Evolutionary conservation across 1,139 yeast genomes (phyloP).

Genomic region (Candida sojae): DNA sequence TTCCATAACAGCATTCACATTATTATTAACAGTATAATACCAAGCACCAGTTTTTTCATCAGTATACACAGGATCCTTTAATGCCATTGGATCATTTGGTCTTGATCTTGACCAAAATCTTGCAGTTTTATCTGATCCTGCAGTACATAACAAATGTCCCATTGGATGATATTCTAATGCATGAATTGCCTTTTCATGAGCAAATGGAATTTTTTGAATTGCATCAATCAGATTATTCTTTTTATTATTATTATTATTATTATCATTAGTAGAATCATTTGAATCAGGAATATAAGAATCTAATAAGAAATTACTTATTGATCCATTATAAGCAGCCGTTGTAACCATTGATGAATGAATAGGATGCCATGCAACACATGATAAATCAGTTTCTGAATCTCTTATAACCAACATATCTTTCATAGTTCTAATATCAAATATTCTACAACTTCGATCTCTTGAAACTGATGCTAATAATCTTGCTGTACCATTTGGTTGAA

Average conservation of each 20-base stretch:
- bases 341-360: constrained; percentile 76
- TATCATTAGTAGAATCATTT: constrained; percentile 15
- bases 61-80: constrained; percentile 73
- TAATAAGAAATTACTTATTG: constrained; percentile 74
- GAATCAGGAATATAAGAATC: constrained; percentile 50
- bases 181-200: constrained; percentile 92
- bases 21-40: constrained; percentile 70
- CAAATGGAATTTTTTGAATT: constrained; percentile 75
- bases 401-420: constrained; percentile 71
- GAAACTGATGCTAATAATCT: constrained; percentile 83
- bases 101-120: constrained; percentile 93
- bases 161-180: constrained; percentile 90
- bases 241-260: constrained; percentile 16
- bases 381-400: constrained; percentile 82
- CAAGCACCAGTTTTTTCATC: constrained; percentile 72
- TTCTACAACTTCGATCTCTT: constrained; percentile 83
- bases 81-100: constrained; percentile 85
- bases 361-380: constrained; percentile 93
- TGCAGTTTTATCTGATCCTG: constrained; percentile 93
- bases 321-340: constrained; percentile 89
- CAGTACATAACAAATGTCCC: constrained; percentile 89
- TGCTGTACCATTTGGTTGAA: constrained; percentile 71
- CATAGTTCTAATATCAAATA: constrained; percentile 86
- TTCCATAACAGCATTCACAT: constrained; percentile 58
- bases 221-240: constrained; percentile 35